Conservation (phyloP, 176 grass and related monocot genomes). For the Cenchrus fungigraminus region DNA sequence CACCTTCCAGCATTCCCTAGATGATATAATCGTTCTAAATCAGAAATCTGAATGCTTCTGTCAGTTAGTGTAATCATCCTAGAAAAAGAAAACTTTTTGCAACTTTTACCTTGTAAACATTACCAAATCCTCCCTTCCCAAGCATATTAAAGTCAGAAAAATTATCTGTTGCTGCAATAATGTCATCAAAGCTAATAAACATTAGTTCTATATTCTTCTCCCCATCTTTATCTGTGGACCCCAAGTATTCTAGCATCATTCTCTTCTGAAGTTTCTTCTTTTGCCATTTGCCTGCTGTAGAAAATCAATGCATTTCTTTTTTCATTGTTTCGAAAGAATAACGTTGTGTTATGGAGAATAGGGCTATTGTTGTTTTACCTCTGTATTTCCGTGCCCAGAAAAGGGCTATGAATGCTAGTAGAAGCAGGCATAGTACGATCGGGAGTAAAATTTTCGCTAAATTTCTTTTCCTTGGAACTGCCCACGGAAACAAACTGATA, state of each 20-base stretch:
- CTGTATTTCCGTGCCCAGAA: not conserved
- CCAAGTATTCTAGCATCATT: not conserved
- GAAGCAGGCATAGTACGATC: not conserved
- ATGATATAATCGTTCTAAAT: not conserved
- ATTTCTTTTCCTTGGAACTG: not conserved
- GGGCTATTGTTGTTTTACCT: not conserved
- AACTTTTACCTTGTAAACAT: slow-evolving; percentile 50
- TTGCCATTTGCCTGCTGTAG: not conserved
- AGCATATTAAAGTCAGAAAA: slow-evolving; percentile 36
- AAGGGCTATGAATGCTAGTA: not conserved
- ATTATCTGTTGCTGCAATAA: slow-evolving; percentile 42
- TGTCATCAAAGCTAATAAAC: slow-evolving; percentile 32
- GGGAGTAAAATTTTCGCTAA: slow-evolving; percentile 2
- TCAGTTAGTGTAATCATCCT: not conserved
- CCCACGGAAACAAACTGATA: not conserved
- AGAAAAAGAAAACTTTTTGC: not conserved
- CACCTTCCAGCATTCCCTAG: slow-evolving; percentile 31
- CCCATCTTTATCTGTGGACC: not conserved
- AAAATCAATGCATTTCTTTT: not conserved
- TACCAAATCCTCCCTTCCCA: slow-evolving; percentile 49
- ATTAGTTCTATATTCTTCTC: slow-evolving; percentile 18
- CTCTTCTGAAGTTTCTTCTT: not conserved
- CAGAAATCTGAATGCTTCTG: no score
- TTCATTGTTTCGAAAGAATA: not conserved
- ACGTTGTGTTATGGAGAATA: not conserved